Base-by-base conservation (phyloP, 2,329 filamentous ascomycete species). In the Apiospora sp. region DNA sequence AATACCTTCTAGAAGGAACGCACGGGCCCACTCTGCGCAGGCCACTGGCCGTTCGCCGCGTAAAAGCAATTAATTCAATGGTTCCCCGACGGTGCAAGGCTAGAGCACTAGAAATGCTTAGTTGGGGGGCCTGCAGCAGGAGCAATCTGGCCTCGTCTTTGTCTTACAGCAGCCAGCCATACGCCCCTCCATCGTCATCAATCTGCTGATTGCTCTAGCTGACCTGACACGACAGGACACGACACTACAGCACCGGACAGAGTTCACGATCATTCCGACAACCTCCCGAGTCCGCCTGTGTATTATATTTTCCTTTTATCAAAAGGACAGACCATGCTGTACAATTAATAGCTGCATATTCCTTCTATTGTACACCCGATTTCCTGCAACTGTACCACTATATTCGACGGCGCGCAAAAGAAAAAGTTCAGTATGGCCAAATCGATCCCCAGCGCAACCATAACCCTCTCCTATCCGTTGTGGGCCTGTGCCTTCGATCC, bases 401-500 rank as follows among this genome's bases (percentile, higher is more conserved):
- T 12, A 64, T 64, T 41, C 34, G 30, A 12, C 58, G 8, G 58
- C 58, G 30, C 58, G 58, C 54, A 13, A 64, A 41, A 13, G 41
- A 41, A 41, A 64, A 41, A 41, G 34, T 22, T 19, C 68, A 70
- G 34, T 74, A 81, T 81, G 80, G 77, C 72, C 74, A 76, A 77
- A 48, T 73, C 64, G 51, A 79, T 90, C 74, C 82, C 84, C 71
- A 82, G 83, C 73, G 88, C 92, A 74, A 92, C 91, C 81, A 86
- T 91, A 77, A 90, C 90, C 72, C 89, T 97, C 75, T 90, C 91
- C 72, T 98, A 96, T 82, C 95, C 95, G 68, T 89, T 97, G 73
- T 98, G 95, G 82, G 91, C 93, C 72, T 93, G 94, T 81, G 95
- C 95, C 80, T 98, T 97, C 82, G 94, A 97, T 80, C 94, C 93